Conservation (phyloP, 768 basidiomycete genomes). For the Lepiota venenata region DNA sequence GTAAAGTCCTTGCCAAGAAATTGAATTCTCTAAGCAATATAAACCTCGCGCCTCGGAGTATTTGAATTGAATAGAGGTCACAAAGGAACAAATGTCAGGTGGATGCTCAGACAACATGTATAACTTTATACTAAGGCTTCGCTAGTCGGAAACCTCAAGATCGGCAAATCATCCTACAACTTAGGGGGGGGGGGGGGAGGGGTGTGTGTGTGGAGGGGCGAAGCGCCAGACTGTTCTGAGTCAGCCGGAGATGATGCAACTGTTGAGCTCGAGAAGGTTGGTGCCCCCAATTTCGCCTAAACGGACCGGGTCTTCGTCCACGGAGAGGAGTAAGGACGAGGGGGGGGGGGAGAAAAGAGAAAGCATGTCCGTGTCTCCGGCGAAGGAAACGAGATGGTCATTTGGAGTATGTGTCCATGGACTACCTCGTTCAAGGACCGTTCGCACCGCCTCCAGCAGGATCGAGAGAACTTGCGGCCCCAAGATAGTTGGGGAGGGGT, state of each 20-base stretch:
- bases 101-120: conserved; percentile 8
- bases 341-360: not conserved
- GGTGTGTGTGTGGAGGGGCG: not conserved
- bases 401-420: conserved; percentile 6
- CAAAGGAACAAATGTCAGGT: not conserved
- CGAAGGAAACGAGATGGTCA: conserved; percentile 11
- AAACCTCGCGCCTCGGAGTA: conserved; percentile 11
- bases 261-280: conserved; percentile 5
- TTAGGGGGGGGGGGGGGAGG: not conserved
- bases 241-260: conserved; percentile 10
- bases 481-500: not conserved
- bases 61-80: conserved; percentile 1
- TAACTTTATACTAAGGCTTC: not conserved
- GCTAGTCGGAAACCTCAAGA: not conserved
- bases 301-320: conserved; percentile 11
- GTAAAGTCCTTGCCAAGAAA: conserved; percentile 10
- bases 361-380: not conserved
- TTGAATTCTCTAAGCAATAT: not conserved
- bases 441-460: conserved; percentile 8
- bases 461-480: conserved; percentile 7
- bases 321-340: conserved; percentile 5
- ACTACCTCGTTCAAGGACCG: conserved; percentile 9
- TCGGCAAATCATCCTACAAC: conserved; percentile 7
- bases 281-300: conserved; percentile 8
- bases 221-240: not conserved